A percentile compares a stretch with the other conserved stretches of the same genome.
phyloP scores from a whole-genome alignment of 1,139 yeast genomes.

The Suzukiozyma palmioleophila region DNA sequence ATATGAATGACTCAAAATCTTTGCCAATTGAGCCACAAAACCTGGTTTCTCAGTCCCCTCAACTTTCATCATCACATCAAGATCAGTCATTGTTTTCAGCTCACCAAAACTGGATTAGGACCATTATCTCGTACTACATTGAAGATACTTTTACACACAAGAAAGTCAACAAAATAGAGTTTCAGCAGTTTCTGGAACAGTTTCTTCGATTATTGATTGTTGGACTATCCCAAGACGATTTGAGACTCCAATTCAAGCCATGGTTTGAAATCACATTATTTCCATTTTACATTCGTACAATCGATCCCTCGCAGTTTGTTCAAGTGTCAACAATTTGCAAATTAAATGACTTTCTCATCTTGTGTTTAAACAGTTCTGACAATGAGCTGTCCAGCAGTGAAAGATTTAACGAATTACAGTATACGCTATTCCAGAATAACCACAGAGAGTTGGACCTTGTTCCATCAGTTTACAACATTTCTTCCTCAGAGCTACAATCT shows the following conservation, averaged over 20 bases:
- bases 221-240: neutral
- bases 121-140: neutral
- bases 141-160: neutral
- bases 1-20: too few species aligned
- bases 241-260: neutral
- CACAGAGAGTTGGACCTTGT: neutral
- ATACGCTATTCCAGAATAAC: neutral
- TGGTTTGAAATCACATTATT: neutral
- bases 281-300: neutral
- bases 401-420: constrained; percentile 1
- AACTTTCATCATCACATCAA: neutral
- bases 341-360: neutral
- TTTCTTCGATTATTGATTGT: constrained; percentile 2
- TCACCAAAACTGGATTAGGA: neutral
- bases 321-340: neutral
- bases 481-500: neutral
- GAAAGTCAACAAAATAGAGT: neutral
- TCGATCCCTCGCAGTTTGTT: neutral
- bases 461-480: constrained; percentile 1
- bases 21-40: too few species aligned
- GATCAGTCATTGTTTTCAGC: neutral
- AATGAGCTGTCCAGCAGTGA: neutral
- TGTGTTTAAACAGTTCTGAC: neutral
- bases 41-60: too few species aligned
- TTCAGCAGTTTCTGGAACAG: constrained; percentile 1